phyloP scores from a whole-genome alignment of 148 eudicot species.

The Vaccinium corymbosum region DNA sequence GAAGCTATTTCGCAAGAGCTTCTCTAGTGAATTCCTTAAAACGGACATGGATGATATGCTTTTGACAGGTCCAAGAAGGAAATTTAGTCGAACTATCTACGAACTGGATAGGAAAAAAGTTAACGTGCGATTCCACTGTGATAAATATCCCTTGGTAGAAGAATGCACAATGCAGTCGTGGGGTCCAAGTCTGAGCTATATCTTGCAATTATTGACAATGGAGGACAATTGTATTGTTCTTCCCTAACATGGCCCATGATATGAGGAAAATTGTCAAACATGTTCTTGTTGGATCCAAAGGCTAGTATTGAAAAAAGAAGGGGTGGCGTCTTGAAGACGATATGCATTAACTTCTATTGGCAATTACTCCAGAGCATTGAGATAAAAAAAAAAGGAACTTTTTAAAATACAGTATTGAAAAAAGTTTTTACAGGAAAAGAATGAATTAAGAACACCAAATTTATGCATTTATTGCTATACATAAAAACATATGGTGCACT shows the following conservation, averaged over 20 bases:
- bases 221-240: not conserved
- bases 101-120: too few relatives aligned
- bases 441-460: too few relatives aligned
- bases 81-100: too few relatives aligned
- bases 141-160: not conserved
- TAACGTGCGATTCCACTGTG: too few relatives aligned
- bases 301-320: not conserved
- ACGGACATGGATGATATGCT: too few relatives aligned
- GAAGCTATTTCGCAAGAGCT: too few relatives aligned
- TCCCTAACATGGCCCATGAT: not conserved
- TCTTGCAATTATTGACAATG: not conserved
- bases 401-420: too few relatives aligned
- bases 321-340: not conserved
- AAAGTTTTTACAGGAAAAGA: too few relatives aligned
- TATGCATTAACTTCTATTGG: not conserved
- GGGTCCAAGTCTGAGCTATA: not conserved
- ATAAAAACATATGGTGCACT: not conserved
- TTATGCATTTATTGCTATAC: too few relatives aligned
- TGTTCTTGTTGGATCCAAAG: not conserved
- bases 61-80: too few relatives aligned
- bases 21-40: too few relatives aligned
- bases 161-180: not conserved
- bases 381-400: not conserved
- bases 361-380: not conserved
- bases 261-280: not conserved